Evolutionary conservation across 257 asterid species (phyloP).

Genomic region (Schizonepeta tenuifolia): DNA sequence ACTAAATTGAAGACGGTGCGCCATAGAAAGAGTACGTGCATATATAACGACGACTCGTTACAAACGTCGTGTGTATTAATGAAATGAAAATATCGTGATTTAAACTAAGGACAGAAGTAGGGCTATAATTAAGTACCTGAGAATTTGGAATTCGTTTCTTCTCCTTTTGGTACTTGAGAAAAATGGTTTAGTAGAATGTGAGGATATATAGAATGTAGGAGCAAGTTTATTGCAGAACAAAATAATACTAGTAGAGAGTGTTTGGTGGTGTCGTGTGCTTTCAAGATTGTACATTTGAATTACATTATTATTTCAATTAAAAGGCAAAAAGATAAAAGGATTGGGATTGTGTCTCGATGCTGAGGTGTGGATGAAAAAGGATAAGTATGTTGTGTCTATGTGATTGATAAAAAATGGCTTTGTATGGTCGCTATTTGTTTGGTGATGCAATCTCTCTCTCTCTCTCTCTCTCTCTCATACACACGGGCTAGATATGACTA

Average conservation of each 20-base stretch:
- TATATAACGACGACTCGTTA: neutral
- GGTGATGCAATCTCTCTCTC: neutral
- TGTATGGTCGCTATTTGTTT: slow-evolving; percentile 45
- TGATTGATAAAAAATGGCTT: slow-evolving; percentile 19
- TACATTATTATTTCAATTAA: slow-evolving; percentile 13
- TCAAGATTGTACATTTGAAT: slow-evolving; percentile 18
- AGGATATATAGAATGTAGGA: neutral
- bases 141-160: neutral
- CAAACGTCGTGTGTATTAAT: neutral
- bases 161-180: neutral
- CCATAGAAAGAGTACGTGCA: neutral
- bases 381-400: too few relatives aligned
- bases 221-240: neutral
- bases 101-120: neutral
- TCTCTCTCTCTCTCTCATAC: neutral
- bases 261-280: slow-evolving; percentile 23
- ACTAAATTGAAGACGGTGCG: too few relatives aligned
- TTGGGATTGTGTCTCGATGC: slow-evolving; percentile 21
- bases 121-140: slow-evolving; percentile 1
- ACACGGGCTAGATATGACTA: too few relatives aligned
- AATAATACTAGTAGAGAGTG: slow-evolving; percentile 16
- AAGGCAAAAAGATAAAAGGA: slow-evolving; percentile 25
- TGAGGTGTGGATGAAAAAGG: slow-evolving; percentile 47
- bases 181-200: neutral
- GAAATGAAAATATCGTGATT: neutral